A percentile compares a stretch with the other conserved stretches of the same genome.
phyloP scores from a whole-genome alignment of 2,329 filamentous ascomycete genomes.

The Rhinocladiella mackenziei region DNA sequence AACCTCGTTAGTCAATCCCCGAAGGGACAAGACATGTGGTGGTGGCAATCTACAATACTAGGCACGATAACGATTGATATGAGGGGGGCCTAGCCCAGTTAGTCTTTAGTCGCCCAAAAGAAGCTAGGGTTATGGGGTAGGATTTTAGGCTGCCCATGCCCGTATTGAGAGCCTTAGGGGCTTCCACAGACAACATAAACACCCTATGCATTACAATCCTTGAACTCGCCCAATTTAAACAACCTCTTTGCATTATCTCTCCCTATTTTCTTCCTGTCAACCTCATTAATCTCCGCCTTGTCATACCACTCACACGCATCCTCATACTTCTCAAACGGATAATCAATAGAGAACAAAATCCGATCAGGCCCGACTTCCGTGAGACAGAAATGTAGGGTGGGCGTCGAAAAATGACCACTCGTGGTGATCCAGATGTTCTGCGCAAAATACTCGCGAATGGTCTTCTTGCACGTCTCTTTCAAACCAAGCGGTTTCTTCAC shows the following conservation, averaged over 20 bases:
- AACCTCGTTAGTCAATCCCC: too few relatives aligned
- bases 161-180: too few relatives aligned
- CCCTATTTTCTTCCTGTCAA: constrained; percentile 49
- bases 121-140: too few relatives aligned
- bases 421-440: constrained; percentile 44
- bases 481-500: constrained; percentile 30
- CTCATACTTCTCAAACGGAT: constrained; percentile 28
- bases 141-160: too few relatives aligned
- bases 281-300: constrained; percentile 38
- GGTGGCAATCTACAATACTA: too few relatives aligned
- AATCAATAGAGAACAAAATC: constrained; percentile 43
- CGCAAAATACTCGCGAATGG: constrained; percentile 43
- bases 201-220: constrained; percentile 18
- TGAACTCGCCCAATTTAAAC: constrained; percentile 32
- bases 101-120: too few relatives aligned
- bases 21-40: too few relatives aligned
- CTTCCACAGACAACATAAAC: too few relatives aligned
- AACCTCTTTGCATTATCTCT: constrained; percentile 51
- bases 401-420: constrained; percentile 40
- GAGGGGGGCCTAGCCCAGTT: too few relatives aligned
- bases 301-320: constrained; percentile 32
- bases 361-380: constrained; percentile 39
- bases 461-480: constrained; percentile 41
- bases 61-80: too few relatives aligned
- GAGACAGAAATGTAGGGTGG: constrained; percentile 38